These are phyloP conservation scores for Perkinsus marinus DNA, from an alignment of 169 alveolate genomes.

Conservation along the genomic window DNA sequence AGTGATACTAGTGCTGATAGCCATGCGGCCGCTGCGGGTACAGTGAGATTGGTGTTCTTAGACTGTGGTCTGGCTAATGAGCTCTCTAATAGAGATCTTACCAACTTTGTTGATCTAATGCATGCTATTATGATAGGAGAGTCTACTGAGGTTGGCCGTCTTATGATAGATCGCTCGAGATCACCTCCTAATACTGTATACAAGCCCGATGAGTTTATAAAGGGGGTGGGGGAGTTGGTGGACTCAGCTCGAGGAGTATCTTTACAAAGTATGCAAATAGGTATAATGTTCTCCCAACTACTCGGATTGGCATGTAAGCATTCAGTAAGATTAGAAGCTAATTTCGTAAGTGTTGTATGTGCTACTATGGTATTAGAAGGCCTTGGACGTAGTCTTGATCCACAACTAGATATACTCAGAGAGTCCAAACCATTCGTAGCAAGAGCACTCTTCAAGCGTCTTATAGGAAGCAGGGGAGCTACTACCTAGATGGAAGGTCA, in stretches of 20 bases:
- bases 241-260: not conserved
- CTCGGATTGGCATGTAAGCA: not conserved
- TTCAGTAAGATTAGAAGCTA: not conserved
- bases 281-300: not conserved
- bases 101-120: conserved; percentile 7
- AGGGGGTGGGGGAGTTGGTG: not conserved
- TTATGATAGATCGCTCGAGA: not conserved
- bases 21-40: not conserved
- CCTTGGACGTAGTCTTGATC: conserved; percentile 6
- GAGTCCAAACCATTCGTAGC: not conserved
- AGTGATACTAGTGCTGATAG: too few relatives aligned
- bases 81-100: conserved; percentile 6
- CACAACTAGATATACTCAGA: not conserved
- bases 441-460: too few relatives aligned
- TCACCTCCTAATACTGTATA: not conserved
- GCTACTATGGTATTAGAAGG: conserved; percentile 6
- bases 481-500: too few relatives aligned
- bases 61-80: conserved; percentile 23
- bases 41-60: conserved; percentile 7
- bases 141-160: not conserved
- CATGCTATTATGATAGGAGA: not conserved
- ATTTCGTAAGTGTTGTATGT: not conserved
- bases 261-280: not conserved
- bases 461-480: too few relatives aligned
- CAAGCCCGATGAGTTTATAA: not conserved